Evolutionary conservation across 2,329 filamentous ascomycete species (phyloP).

Genomic region (Penicillium expansum): DNA sequence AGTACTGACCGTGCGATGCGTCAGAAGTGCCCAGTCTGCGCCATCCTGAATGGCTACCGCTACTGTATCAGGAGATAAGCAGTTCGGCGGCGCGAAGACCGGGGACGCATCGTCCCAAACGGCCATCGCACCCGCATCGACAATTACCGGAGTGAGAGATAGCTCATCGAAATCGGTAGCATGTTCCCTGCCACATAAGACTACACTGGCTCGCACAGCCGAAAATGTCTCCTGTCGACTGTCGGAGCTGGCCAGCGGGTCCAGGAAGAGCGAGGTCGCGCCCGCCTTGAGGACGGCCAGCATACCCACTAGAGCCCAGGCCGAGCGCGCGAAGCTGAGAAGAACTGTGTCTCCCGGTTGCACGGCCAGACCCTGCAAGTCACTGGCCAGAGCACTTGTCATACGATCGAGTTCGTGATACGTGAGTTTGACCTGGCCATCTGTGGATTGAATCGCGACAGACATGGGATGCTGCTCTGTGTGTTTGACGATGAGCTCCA

Average conservation of each 20-base stretch:
- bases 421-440: neutral
- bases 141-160: neutral
- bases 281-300: neutral
- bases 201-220: neutral
- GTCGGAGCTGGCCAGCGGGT: neutral
- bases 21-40: neutral
- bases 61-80: neutral
- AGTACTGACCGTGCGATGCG: neutral
- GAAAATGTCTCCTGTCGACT: neutral
- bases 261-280: neutral
- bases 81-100: neutral
- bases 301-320: neutral
- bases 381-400: neutral
- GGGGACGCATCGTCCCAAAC: neutral
- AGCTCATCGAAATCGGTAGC: neutral
- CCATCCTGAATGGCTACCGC: neutral
- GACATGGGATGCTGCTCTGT: neutral
- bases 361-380: constrained; percentile 2
- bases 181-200: neutral
- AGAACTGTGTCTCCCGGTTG: constrained; percentile 6
- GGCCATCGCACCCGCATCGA: neutral
- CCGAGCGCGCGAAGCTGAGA: neutral
- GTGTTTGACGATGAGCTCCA: neutral
- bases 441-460: neutral
- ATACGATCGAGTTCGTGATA: neutral